Conservation (phyloP, 139 green algal genomes). For the Chlamydomonas sp. region DNA sequence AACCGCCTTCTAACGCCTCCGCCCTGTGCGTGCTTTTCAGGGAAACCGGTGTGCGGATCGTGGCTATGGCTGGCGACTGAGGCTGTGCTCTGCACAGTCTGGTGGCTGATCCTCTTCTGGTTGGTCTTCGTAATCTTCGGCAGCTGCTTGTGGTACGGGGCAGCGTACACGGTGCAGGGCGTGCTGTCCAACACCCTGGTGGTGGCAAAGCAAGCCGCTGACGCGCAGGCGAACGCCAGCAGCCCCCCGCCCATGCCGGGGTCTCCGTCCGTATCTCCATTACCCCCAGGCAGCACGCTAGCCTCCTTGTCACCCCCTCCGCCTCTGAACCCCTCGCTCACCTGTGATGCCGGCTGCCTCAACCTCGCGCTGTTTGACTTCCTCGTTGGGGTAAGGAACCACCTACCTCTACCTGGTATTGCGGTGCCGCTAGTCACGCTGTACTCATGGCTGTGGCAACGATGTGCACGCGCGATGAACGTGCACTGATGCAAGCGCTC, state of each 20-base stretch:
- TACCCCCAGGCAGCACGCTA: background rate
- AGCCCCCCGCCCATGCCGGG: too few relatives aligned
- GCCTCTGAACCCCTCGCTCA: too few relatives aligned
- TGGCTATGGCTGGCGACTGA: slow-evolving; percentile 44
- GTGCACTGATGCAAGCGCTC: too few relatives aligned
- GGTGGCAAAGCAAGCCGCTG: too few relatives aligned
- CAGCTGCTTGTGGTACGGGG: slow-evolving; percentile 46
- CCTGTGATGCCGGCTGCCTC: slow-evolving; percentile 14
- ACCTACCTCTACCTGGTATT: too few relatives aligned
- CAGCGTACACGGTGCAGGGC: slow-evolving; percentile 30
- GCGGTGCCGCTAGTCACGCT: too few relatives aligned
- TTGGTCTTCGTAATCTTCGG: slow-evolving; percentile 48
- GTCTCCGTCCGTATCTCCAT: background rate
- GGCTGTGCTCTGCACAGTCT: slow-evolving; percentile 21
- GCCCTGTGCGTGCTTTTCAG: background rate
- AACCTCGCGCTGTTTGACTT: slow-evolving; percentile 38
- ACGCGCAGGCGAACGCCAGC: too few relatives aligned
- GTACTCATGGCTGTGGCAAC: too few relatives aligned
- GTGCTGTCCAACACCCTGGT: background rate
- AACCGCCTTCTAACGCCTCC: background rate
- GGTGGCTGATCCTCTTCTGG: slow-evolving; percentile 50
- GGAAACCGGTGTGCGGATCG: slow-evolving; percentile 37
- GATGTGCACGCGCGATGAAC: too few relatives aligned
- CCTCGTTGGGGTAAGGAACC: slow-evolving; percentile 5
- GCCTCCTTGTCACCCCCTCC: background rate